phyloP scores from a whole-genome alignment of 345 rosid genomes.

The Rhodamnia rubescens region DNA sequence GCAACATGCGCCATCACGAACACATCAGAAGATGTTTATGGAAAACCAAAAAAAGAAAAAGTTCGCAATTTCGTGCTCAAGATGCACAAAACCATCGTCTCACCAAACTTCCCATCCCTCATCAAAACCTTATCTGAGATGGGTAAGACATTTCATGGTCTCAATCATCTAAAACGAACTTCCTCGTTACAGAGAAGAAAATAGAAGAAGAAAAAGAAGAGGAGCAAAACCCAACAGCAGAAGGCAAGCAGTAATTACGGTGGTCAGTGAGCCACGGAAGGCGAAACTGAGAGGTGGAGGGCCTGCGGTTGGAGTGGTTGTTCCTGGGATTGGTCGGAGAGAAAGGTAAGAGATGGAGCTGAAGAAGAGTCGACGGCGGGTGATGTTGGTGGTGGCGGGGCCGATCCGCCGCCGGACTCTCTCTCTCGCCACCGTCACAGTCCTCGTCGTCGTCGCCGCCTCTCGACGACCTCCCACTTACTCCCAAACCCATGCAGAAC shows the following conservation, averaged over 20 bases:
- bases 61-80: neutral
- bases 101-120: neutral
- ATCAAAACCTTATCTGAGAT: neutral
- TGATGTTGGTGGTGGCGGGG: neutral
- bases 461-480: conserved; percentile 2
- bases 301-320: conserved; percentile 14
- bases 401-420: neutral
- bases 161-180: neutral
- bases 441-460: neutral
- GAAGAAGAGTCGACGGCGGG: neutral
- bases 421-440: neutral
- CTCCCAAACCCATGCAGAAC: conserved; percentile 51
- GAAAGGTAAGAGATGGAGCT: conserved; percentile 57
- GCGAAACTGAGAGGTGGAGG: conserved; percentile 27
- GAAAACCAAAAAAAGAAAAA: neutral
- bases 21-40: neutral
- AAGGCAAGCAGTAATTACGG: conserved; percentile 18
- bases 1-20: neutral
- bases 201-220: too few relatives aligned
- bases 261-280: conserved; percentile 64
- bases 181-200: neutral
- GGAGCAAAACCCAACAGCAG: neutral
- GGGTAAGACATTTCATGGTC: neutral
- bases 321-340: conserved; percentile 15
- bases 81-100: neutral